A percentile compares a stretch with the other conserved stretches of the same genome.
Conservation (phyloP, 257 asterid species). For the Forsythia suspensa region DNA sequence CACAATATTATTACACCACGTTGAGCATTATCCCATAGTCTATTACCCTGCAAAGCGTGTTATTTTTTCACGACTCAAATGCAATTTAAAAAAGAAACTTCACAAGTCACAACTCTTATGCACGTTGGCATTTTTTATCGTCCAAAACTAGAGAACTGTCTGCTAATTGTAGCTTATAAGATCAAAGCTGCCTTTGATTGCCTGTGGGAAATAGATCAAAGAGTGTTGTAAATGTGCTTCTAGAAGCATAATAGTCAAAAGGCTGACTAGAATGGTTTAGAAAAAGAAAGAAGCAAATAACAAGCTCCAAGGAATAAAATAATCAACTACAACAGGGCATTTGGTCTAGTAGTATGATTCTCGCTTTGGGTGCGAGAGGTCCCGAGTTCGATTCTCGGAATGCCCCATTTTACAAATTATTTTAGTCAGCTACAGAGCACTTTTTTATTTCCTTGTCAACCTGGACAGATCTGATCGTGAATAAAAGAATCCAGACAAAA, state of each 20-base stretch:
- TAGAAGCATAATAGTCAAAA: too few species aligned
- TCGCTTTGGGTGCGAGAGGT: constrained; percentile 54
- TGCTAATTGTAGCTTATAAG: not conserved
- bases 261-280: not conserved
- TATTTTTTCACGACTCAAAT: not conserved
- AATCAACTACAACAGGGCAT: constrained; percentile 30
- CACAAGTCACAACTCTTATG: not conserved
- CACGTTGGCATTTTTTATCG: not conserved
- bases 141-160: not conserved
- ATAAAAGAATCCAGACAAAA: not conserved
- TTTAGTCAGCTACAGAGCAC: not conserved
- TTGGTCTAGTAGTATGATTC: constrained; percentile 59
- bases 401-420: constrained; percentile 12
- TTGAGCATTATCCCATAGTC: not conserved
- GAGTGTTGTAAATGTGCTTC: too few species aligned
- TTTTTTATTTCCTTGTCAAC: not conserved
- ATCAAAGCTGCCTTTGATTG: not conserved
- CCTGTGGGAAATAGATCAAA: not conserved
- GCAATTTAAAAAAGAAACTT: not conserved
- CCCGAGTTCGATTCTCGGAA: constrained; percentile 20
- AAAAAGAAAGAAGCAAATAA: not conserved
- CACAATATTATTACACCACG: not conserved
- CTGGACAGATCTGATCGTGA: not conserved
- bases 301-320: not conserved
- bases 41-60: not conserved